phyloP scores from a whole-genome alignment of 2,329 filamentous ascomycete genomes.

The Lachnum nothofagi region DNA sequence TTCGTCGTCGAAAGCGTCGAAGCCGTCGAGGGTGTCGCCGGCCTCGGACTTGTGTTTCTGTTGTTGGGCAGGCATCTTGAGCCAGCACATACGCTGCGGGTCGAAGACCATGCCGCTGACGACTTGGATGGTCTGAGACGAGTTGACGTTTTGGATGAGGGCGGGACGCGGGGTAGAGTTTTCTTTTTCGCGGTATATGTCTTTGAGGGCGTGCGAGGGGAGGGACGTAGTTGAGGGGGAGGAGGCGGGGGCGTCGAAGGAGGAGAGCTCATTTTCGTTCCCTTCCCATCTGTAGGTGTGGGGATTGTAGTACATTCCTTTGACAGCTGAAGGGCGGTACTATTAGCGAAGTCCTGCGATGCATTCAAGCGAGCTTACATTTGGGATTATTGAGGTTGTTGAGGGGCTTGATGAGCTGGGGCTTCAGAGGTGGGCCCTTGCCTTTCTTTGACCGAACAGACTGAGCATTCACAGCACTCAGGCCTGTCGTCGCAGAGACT shows the following conservation, averaged over 20 bases:
- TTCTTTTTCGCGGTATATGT: constrained; percentile 53
- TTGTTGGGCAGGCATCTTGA: constrained; percentile 61
- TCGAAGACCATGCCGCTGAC: constrained; percentile 99
- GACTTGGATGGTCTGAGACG: constrained; percentile 81
- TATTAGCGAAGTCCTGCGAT: constrained; percentile 11
- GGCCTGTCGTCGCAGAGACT: constrained; percentile 31
- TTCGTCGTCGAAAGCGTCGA: constrained; percentile 73
- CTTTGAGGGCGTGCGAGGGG: constrained; percentile 41
- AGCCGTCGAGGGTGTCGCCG: constrained; percentile 56
- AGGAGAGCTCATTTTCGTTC: constrained; percentile 77
- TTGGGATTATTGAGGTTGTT: constrained; percentile 70
- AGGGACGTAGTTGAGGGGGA: constrained; percentile 50
- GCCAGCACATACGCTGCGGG: constrained; percentile 94
- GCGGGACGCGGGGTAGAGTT: constrained; percentile 61
- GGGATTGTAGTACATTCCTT: constrained; percentile 96
- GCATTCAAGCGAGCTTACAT: constrained; percentile 51
- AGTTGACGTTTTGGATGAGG: constrained; percentile 84
- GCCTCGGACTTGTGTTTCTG: constrained; percentile 43
- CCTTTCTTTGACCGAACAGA: constrained; percentile 52
- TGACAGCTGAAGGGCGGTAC: constrained; percentile 57
- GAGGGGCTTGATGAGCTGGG: constrained; percentile 84
- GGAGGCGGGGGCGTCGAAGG: constrained; percentile 64
- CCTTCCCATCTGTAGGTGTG: constrained; percentile 87
- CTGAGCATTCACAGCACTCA: constrained; percentile 45
- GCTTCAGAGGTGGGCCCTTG: constrained; percentile 60